Evolutionary conservation across 2,329 filamentous ascomycete species (phyloP).

Genomic region (Cladorrhinum sp.): DNA sequence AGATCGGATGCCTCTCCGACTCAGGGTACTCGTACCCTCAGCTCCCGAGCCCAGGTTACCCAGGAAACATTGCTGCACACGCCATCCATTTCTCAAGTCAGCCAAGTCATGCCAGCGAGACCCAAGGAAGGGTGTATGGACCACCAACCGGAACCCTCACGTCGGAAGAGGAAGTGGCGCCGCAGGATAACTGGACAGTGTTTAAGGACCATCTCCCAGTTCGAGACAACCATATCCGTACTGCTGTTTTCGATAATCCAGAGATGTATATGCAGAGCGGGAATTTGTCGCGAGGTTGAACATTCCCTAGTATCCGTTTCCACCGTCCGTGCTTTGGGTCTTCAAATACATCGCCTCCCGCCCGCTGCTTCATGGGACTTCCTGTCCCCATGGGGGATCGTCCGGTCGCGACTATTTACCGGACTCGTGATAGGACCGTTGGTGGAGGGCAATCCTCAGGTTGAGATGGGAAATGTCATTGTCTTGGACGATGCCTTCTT

Average conservation of each 20-base stretch:
- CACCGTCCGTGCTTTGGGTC: neutral
- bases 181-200: neutral
- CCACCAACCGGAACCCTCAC: neutral
- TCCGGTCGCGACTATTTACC: neutral
- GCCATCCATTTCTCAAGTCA: too few species aligned
- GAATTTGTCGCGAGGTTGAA: neutral
- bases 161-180: neutral
- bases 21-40: too few species aligned
- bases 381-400: neutral
- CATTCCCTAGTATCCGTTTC: neutral
- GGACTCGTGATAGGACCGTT: neutral
- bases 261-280: neutral
- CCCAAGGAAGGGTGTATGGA: too few species aligned
- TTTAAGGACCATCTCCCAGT: neutral
- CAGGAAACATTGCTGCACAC: too few species aligned
- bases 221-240: neutral
- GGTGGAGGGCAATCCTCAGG: neutral
- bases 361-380: neutral
- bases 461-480: neutral
- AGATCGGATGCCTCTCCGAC: too few species aligned
- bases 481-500: neutral
- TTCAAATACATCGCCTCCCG: neutral
- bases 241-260: neutral
- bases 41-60: too few species aligned
- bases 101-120: too few species aligned